Evolutionary conservation across 805 yeast genomes (phyloP), one percentile per base, ranked within the genome.

Genomic region (Candida manassasensis): DNA sequence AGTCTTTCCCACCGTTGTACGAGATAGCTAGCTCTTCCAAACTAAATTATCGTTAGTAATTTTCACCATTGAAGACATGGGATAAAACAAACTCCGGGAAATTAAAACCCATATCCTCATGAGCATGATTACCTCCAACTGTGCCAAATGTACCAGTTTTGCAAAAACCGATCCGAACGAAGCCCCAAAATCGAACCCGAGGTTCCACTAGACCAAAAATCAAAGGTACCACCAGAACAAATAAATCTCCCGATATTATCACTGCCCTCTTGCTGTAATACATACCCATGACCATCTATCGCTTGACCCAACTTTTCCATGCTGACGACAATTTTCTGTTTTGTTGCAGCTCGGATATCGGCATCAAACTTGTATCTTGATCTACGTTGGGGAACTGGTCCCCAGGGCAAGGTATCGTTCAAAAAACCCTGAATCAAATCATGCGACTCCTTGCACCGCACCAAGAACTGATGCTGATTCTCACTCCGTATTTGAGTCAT

Each of bases 1-100:
- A 93, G 61, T 93, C 98, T 53, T 93, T 93, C 2, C 98, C 98
- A 8, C 98, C 98, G 54, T 93, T 93, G 57, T 83, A 93, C 2
- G 95, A 84, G 10, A 93, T 68, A 0, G 97, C 82, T 3, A 84
- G 59, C 39, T 82, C 79, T 12, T 55, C 51, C n/a, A 66, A 45
- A 6, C 63, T 57, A 34, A 4, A 36, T n/a, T n/a, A n/a, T n/a
- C n/a, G n/a, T n/a, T n/a, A 15, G 26, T 4, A n/a, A 14, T n/a
- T n/a, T n/a, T n/a, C n/a, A n/a, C n/a, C n/a, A n/a, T n/a, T n/a
- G n/a, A n/a, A n/a, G n/a, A n/a, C n/a, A n/a, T n/a, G n/a, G n/a
- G n/a, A n/a, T n/a, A n/a, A n/a, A n/a, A n/a, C n/a, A n/a, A n/a
- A n/a, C n/a, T n/a, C n/a, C n/a, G n/a, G n/a, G n/a, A n/a, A n/a